Evolutionary conservation across 129 eudicot species (phyloP), one percentile per base, ranked within the genome.

Genomic region (Arctium minus): DNA sequence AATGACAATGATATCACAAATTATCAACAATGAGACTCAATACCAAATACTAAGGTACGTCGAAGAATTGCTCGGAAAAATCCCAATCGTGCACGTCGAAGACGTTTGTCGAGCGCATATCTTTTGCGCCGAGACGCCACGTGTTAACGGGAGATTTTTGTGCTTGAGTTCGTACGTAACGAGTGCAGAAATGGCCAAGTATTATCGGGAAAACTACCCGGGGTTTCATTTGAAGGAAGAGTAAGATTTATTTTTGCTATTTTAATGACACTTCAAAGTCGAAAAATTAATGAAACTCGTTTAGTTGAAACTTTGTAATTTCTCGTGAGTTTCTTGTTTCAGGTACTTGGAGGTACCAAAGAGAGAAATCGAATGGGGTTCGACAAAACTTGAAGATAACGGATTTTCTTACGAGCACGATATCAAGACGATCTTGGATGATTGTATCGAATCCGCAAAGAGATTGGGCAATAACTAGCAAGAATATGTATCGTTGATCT

Each of bases 41-140:
- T 80, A 84, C 42, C 30, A 39, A 6, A 0, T 6, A 3, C 64
- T 91, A 50, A 86, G 79, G 50, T 80, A 65, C 33, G 11, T 91
- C 2, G 89, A 92, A 76, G 92, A 90, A 60, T 48, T 90, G 70
- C 31, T 82, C 0, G 91, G 90, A 8, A 90, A 90, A 77, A 33
- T 83, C 11, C 93, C 94, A 8, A 72, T 90, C 32, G 82, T 88
- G 12, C 94, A 92, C 36, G 40, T 90, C 27, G 85, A 89, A 5
- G 97, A 92, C 42, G 89, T 82, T 36, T 75, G 79, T 32, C 76
- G 80, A 18, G 92, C 94, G 1, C 94, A 85, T 48, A 87, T 90
- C 74, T 92, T 92, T 83, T 88, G 87, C 53, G 85, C 91, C 18
- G 84, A 82, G 70, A 38, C 85, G 3, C 86, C 77, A 15, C 69